A percentile compares a stretch with the other conserved stretches of the same genome.
Evolutionary conservation across 2,329 filamentous ascomycete species (phyloP).

Genomic region (Amauroascus verrucosus): DNA sequence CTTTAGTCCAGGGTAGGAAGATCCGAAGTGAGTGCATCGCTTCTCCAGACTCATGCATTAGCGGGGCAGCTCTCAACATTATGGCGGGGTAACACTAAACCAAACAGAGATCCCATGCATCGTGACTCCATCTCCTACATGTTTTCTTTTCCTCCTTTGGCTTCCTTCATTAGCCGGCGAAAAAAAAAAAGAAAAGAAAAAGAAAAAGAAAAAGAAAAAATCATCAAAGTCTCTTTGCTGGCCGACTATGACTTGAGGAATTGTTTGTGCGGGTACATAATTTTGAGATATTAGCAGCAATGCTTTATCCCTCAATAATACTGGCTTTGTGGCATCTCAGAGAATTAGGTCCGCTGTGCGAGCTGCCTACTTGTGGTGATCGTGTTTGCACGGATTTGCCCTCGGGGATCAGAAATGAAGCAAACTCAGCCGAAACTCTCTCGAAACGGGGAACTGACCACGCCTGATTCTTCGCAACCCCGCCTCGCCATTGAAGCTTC

Average conservation of each 20-base stretch:
- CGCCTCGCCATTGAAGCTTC: background rate
- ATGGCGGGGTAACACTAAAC: background rate
- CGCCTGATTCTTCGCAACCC: background rate
- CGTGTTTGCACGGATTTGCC: background rate
- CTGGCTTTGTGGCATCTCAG: too few species aligned
- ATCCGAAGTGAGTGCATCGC: too few species aligned
- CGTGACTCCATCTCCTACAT: background rate
- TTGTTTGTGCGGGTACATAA: background rate
- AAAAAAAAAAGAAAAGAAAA: background rate
- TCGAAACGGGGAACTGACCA: background rate
- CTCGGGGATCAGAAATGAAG: background rate
- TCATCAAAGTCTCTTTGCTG: background rate
- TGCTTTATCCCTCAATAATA: background rate
- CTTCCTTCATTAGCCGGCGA: slow-evolving; percentile 5
- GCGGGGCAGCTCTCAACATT: background rate
- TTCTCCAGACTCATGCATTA: background rate
- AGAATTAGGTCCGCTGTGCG: too few species aligned
- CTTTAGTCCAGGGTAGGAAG: background rate
- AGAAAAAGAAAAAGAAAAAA: background rate
- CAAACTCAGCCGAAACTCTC: background rate
- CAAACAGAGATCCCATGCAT: background rate
- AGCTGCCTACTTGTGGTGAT: too few species aligned
- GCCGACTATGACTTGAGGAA: background rate
- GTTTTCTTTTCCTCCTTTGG: background rate
- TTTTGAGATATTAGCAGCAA: background rate